Evolutionary conservation across 2,329 filamentous ascomycete species (phyloP).

Genomic region (Colletotrichum gloeosporioides): DNA sequence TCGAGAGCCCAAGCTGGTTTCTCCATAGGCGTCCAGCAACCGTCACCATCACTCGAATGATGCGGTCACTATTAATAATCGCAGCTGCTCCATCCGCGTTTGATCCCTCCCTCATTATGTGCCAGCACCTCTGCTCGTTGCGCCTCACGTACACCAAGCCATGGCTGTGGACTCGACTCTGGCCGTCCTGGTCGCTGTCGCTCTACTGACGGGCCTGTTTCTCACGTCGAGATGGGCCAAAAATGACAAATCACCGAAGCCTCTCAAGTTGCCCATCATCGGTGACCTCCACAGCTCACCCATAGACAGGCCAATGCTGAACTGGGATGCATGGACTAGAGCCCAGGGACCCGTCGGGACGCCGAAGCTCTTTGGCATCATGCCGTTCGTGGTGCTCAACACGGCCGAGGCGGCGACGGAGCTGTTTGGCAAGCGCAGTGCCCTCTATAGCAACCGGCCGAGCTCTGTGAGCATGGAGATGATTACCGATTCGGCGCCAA

Average conservation of each 20-base stretch:
- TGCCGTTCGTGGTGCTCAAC: conserved; percentile 25
- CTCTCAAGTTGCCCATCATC: conserved; percentile 23
- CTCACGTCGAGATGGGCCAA: neutral
- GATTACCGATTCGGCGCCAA: conserved; percentile 25
- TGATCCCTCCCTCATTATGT: neutral
- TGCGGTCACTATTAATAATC: neutral
- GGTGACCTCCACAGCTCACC: conserved; percentile 26
- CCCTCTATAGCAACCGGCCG: conserved; percentile 25
- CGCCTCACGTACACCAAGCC: neutral
- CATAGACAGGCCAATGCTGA: conserved; percentile 19
- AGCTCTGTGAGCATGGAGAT: conserved; percentile 28
- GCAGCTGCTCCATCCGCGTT: neutral
- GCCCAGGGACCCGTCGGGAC: conserved; percentile 19
- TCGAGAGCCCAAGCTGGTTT: neutral
- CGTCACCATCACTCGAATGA: neutral
- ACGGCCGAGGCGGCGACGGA: conserved; percentile 23
- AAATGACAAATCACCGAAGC: neutral
- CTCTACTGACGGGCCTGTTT: neutral
- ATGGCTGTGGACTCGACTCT: neutral
- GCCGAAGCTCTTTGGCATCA: conserved; percentile 25
- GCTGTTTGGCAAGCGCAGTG: conserved; percentile 25
- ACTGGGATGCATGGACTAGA: conserved; percentile 25
- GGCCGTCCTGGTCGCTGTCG: neutral
- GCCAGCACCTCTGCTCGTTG: too few species aligned
- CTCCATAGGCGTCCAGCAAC: neutral